Evolutionary conservation across 495 filamentous ascomycete genomes (phyloP).

Genomic region (Opeltia flavorubescens): DNA sequence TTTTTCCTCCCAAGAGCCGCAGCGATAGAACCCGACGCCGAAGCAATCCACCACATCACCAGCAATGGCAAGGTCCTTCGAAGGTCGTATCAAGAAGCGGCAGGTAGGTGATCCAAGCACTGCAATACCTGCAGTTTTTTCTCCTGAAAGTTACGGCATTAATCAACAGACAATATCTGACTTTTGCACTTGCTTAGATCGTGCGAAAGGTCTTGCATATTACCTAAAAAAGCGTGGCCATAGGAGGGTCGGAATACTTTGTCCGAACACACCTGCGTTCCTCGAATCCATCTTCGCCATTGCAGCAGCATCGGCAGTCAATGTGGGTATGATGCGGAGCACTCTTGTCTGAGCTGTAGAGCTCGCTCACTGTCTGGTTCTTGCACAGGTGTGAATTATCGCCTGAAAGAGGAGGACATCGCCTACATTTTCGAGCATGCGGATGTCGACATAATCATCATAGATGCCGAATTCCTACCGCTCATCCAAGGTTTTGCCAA

Average conservation of each 20-base stretch:
- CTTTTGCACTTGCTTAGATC: too few species aligned
- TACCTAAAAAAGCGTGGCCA: slow-evolving; percentile 59
- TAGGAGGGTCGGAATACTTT: slow-evolving; percentile 65
- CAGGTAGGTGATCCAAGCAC: too few species aligned
- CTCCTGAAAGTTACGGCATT: too few species aligned
- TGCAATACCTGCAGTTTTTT: too few species aligned
- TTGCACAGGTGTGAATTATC: slow-evolving; percentile 64
- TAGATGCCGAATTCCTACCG: slow-evolving; percentile 60
- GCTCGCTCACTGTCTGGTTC: background rate
- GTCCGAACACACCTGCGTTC: slow-evolving; percentile 89
- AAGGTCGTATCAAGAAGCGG: slow-evolving; percentile 63
- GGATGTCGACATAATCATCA: slow-evolving; percentile 78
- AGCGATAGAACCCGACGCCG: slow-evolving; percentile 71
- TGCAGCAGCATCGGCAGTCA: slow-evolving; percentile 66
- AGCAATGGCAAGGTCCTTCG: slow-evolving; percentile 60
- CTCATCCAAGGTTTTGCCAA: slow-evolving; percentile 53
- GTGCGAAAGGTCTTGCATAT: slow-evolving; percentile 75
- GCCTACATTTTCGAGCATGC: slow-evolving; percentile 77
- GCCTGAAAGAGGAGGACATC: slow-evolving; percentile 78
- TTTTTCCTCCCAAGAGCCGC: slow-evolving; percentile 81
- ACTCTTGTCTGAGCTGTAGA: background rate
- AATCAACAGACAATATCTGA: too few species aligned
- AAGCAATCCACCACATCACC: slow-evolving; percentile 79
- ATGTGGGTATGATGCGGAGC: slow-evolving; percentile 38
- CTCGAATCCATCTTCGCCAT: slow-evolving; percentile 83